Percentiles rank a stretch among this genome's conserved stretches.
phyloP scores from a whole-genome alignment of 768 basidiomycete genomes.

The Galerina sulciceps region DNA sequence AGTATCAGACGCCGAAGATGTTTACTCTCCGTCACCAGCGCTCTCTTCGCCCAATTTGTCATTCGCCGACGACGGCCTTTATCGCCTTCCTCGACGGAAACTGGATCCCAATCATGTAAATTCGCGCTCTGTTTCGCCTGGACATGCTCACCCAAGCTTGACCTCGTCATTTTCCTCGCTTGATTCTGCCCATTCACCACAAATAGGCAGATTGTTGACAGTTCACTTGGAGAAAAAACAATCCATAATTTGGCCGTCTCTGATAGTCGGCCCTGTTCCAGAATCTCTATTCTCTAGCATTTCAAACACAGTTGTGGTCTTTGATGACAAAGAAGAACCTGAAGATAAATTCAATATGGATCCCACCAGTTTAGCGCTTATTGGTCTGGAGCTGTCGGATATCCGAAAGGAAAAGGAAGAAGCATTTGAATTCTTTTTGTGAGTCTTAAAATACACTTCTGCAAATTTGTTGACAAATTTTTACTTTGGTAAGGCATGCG shows the following conservation, averaged over 20 bases:
- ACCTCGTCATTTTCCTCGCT: constrained; percentile 81
- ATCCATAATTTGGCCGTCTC: constrained; percentile 81
- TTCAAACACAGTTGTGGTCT: constrained; percentile 53
- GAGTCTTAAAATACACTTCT: constrained; percentile 31
- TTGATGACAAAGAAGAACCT: constrained; percentile 50
- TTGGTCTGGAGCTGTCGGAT: constrained; percentile 73
- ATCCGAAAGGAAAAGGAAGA: constrained; percentile 76
- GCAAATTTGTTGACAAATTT: background rate
- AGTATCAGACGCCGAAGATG: constrained; percentile 74
- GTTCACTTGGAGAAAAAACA: constrained; percentile 82
- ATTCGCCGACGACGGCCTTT: constrained; percentile 56
- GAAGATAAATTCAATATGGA: constrained; percentile 86
- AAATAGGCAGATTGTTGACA: constrained; percentile 72
- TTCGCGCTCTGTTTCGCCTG: constrained; percentile 64
- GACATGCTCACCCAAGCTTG: constrained; percentile 55
- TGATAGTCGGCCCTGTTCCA: constrained; percentile 77
- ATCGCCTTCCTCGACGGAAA: constrained; percentile 33
- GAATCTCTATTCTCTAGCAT: constrained; percentile 58
- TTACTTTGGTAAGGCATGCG: constrained; percentile 57
- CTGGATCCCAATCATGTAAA: constrained; percentile 23
- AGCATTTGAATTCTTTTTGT: constrained; percentile 85
- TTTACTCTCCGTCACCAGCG: constrained; percentile 53
- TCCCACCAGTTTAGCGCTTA: constrained; percentile 76
- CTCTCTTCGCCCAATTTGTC: constrained; percentile 65
- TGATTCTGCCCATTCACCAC: constrained; percentile 65